Conservation (phyloP, 768 basidiomycete genomes). For the Suillus hirtellus region DNA sequence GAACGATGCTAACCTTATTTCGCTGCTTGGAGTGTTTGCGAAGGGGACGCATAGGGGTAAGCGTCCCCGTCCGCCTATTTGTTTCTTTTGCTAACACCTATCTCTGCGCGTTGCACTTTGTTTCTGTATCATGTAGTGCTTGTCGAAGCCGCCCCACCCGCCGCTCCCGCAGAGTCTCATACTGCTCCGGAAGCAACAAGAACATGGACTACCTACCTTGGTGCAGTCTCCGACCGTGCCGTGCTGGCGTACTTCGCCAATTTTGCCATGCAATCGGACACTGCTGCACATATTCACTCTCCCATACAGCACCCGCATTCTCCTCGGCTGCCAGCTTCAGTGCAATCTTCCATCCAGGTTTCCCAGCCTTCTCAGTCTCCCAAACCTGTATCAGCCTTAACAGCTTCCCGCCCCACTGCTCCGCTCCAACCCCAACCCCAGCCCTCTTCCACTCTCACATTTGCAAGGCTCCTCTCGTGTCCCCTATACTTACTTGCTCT, state of each 20-base stretch:
- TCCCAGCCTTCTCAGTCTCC: conserved; percentile 5
- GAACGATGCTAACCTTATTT: conserved; percentile 61
- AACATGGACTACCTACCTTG: conserved; percentile 46
- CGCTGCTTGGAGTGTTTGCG: conserved; percentile 65
- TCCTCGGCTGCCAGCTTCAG: conserved; percentile 6
- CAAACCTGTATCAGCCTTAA: conserved; percentile 1
- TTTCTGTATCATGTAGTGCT: conserved; percentile 42
- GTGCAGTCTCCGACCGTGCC: conserved; percentile 73
- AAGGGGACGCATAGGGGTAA: conserved; percentile 72
- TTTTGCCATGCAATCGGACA: conserved; percentile 41
- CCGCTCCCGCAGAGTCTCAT: conserved; percentile 10
- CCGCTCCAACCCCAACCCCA: conserved; percentile 5
- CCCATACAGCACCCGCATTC: not conserved
- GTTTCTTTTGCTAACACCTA: not conserved
- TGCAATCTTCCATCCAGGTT: conserved; percentile 6
- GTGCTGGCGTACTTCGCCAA: conserved; percentile 69
- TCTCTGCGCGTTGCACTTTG: not conserved
- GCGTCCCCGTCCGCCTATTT: conserved; percentile 16
- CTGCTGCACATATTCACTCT: not conserved
- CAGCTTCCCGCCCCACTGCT: not conserved
- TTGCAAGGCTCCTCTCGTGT: conserved; percentile 50
- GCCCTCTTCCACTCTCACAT: conserved; percentile 34
- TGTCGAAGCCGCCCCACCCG: conserved; percentile 47
- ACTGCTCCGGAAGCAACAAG: not conserved
- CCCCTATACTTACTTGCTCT: conserved; percentile 57